A percentile compares a stretch with the other conserved stretches of the same genome.
Evolutionary conservation across 345 rosid genomes (phyloP).

Genomic region (Citrus inodora): DNA sequence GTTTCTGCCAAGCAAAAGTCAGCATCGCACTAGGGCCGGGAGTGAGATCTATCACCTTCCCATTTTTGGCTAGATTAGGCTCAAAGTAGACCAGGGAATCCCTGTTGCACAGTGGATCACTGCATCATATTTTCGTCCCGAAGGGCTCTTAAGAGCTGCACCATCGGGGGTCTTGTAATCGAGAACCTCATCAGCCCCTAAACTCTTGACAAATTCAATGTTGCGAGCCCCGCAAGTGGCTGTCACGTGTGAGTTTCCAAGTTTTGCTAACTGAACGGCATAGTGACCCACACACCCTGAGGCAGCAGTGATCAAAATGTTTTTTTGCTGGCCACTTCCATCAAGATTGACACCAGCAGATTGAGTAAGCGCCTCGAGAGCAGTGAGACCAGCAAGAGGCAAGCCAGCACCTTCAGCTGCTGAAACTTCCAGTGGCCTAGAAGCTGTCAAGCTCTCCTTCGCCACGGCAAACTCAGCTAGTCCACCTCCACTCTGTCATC

Average conservation of each 20-base stretch:
- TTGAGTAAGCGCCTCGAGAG: slow-evolving; percentile 51
- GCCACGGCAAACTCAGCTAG: slow-evolving; percentile 66
- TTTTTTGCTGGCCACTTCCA: slow-evolving; percentile 46
- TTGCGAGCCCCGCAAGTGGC: slow-evolving; percentile 83
- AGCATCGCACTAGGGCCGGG: slow-evolving; percentile 37
- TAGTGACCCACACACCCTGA: slow-evolving; percentile 88
- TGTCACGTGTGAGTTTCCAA: slow-evolving; percentile 69
- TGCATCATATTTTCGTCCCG: slow-evolving; percentile 69
- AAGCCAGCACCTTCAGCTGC: slow-evolving; percentile 64
- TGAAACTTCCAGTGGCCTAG: slow-evolving; percentile 61
- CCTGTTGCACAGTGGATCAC: slow-evolving; percentile 61
- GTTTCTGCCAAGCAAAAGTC: slow-evolving; percentile 43
- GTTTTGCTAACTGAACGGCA: slow-evolving; percentile 71
- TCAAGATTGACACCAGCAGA: slow-evolving; percentile 65
- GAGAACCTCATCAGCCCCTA: slow-evolving; percentile 79
- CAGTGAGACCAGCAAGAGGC: slow-evolving; percentile 66
- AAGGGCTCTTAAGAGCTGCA: slow-evolving; percentile 61
- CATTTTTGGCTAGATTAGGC: slow-evolving; percentile 51
- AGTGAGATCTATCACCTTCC: slow-evolving; percentile 63
- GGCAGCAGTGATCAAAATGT: slow-evolving; percentile 69
- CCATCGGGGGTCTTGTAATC: slow-evolving; percentile 79
- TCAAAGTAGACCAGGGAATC: slow-evolving; percentile 64
- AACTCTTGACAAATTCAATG: slow-evolving; percentile 59
- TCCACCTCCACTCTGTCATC: slow-evolving; percentile 49
- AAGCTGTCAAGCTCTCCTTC: slow-evolving; percentile 48